Evolutionary conservation across 2,329 filamentous ascomycete genomes (phyloP).

Genomic region (Trichoderma simmonsii): DNA sequence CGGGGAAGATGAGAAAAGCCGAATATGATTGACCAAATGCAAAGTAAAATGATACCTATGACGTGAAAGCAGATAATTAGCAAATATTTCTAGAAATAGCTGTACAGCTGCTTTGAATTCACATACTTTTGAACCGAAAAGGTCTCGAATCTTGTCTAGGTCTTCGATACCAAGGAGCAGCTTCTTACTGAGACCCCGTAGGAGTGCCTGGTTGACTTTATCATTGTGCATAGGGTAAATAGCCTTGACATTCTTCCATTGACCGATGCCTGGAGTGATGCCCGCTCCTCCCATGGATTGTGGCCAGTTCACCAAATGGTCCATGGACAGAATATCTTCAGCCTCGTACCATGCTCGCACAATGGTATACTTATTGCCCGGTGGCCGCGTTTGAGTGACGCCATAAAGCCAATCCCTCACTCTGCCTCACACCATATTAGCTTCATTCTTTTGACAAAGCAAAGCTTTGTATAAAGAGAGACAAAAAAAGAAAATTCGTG

Average conservation of each 20-base stretch:
- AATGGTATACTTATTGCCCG: conserved; percentile 50
- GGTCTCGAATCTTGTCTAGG: conserved; percentile 58
- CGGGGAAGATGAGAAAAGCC: conserved; percentile 66
- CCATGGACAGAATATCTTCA: conserved; percentile 67
- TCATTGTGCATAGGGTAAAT: conserved; percentile 64
- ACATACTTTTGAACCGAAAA: conserved; percentile 57
- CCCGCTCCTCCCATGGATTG: conserved; percentile 59
- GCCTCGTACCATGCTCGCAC: conserved; percentile 54
- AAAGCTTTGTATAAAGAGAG: not conserved
- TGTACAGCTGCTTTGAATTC: not conserved
- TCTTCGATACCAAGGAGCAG: conserved; percentile 49
- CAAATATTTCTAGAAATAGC: not conserved
- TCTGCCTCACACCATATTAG: conserved; percentile 37
- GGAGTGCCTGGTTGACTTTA: conserved; percentile 51
- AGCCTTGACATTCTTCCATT: conserved; percentile 59
- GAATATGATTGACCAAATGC: conserved; percentile 79
- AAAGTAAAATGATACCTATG: conserved; percentile 72
- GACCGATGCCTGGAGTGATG: conserved; percentile 54
- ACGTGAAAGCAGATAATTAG: not conserved
- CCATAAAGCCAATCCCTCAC: conserved; percentile 75
- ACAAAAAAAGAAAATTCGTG: not conserved
- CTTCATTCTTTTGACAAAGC: not conserved
- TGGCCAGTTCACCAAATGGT: conserved; percentile 61
- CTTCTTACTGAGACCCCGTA: conserved; percentile 54
- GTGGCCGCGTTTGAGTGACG: conserved; percentile 61